Conservation (phyloP, 164 flowering plant genomes). For the Nelumbo lutea region DNA sequence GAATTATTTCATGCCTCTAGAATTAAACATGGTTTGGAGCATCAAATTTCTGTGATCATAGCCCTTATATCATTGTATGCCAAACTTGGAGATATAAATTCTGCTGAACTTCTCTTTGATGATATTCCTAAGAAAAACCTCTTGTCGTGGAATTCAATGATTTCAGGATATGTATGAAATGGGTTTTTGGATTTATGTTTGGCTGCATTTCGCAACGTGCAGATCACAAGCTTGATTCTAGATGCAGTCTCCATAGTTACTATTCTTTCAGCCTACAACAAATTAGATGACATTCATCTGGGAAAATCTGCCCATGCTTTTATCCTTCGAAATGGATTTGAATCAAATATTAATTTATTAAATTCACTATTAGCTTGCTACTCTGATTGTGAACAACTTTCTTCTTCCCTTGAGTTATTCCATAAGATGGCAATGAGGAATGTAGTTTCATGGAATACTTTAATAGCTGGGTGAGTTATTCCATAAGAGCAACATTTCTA, state of each 20-base stretch:
- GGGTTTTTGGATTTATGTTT: conserved; percentile 24
- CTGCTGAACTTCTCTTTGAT: conserved; percentile 13
- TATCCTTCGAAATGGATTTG: background rate
- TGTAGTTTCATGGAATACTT: conserved; percentile 4
- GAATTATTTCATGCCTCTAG: conserved; percentile 10
- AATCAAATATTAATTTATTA: conserved; percentile 20
- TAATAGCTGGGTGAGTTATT: conserved; percentile 46
- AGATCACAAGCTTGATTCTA: conserved; percentile 27
- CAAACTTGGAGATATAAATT: conserved; percentile 14
- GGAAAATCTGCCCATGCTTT: conserved; percentile 51
- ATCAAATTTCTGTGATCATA: conserved; percentile 16
- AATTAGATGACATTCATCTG: conserved; percentile 15
- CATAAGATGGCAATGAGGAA: conserved; percentile 28
- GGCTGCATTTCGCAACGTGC: conserved; percentile 36
- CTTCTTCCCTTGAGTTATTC: conserved; percentile 32
- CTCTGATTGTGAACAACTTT: conserved; percentile 25
- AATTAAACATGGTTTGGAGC: conserved; percentile 20
- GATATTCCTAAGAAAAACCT: conserved; percentile 11
- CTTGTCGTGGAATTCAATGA: background rate
- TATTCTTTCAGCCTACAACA: background rate
- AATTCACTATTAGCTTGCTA: conserved; percentile 21
- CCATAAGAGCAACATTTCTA: conserved; percentile 29
- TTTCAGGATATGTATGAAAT: conserved; percentile 11
- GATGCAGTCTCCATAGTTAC: conserved; percentile 32
- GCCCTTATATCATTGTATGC: conserved; percentile 7